Evolutionary conservation across 768 basidiomycete species (phyloP), one percentile per base, ranked within the genome.

Genomic region (Kwoniella europaea): DNA sequence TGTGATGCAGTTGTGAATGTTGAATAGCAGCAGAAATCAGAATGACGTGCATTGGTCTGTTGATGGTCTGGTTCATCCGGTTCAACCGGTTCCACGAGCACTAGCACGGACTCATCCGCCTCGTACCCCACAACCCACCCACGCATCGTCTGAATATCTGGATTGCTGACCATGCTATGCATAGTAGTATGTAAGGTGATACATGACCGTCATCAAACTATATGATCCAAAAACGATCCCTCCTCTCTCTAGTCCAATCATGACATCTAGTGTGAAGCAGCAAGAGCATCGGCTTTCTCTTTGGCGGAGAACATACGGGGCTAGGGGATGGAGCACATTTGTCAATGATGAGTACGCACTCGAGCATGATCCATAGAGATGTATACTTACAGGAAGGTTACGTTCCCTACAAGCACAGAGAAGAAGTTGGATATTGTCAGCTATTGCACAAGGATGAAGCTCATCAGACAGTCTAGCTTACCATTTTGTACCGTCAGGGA

Each of bases 401-500:
- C 84, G 80, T 74, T 85, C 85, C 83, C 82, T 83, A 69, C n/a
- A 7, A n/a, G 20, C 20, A 22, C 20, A 18, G 60, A 53, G 24
- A 42, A 22, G 22, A 27, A 52, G 4, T 10, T 56, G 52, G 27
- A 2, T 10, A 43, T 27, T 10, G 71, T 71, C 74, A 68, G 68
- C 60, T 65, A 18, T 53, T 7, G 35, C 52, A 20, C 29, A 16
- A 4, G 42, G 10, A 27, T 44, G 5, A 59, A 6, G 10, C n/a
- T n/a, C 10, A 16, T 54, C 29, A 12, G 12, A 10, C 2, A 18
- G 27, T 13, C 4, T 12, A 24, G 88, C 90, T 76, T 79, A 95
- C 94, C 94, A 98, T 85, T 96, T 97, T n/a, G 93, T 94, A 69
- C 95, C 95, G 68, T 91, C 93, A 58, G 93, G 93, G 82, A 90